Conservation (phyloP, 345 rosid species). For the Moricandia arvensis region DNA sequence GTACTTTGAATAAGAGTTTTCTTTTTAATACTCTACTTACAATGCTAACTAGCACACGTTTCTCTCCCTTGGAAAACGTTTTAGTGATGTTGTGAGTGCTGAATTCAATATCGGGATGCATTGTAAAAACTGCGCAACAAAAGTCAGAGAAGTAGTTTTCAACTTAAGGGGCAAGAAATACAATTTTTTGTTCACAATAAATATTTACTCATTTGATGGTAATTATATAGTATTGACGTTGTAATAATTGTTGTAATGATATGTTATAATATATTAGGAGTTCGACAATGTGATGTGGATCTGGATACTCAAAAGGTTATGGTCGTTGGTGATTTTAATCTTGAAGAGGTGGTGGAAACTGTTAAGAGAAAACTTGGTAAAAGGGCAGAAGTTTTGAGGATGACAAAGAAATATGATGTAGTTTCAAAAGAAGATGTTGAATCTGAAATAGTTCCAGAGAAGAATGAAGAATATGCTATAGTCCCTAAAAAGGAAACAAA, state of each 20-base stretch:
- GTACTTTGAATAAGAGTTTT: neutral
- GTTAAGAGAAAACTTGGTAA: neutral
- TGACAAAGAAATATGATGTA: neutral
- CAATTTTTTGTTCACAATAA: neutral
- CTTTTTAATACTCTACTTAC: neutral
- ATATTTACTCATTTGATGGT: neutral
- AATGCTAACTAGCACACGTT: neutral
- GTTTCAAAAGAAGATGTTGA: neutral
- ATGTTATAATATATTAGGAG: conserved; percentile 5
- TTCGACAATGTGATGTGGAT: neutral
- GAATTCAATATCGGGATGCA: neutral
- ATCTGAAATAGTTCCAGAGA: neutral
- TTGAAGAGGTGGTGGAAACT: neutral
- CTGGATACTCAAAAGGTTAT: neutral
- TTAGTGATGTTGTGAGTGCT: neutral
- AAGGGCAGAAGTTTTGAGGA: neutral
- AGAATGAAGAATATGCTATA: neutral
- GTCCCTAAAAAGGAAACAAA: neutral
- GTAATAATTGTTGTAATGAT: neutral
- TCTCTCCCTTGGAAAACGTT: neutral
- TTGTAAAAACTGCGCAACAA: neutral
- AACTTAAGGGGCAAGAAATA: conserved; percentile 1
- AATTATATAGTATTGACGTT: neutral
- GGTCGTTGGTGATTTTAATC: neutral
- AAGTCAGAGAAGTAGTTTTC: neutral